Evolutionary conservation across 768 basidiomycete species (phyloP).

Genomic region (Hebeloma cylindrosporum): DNA sequence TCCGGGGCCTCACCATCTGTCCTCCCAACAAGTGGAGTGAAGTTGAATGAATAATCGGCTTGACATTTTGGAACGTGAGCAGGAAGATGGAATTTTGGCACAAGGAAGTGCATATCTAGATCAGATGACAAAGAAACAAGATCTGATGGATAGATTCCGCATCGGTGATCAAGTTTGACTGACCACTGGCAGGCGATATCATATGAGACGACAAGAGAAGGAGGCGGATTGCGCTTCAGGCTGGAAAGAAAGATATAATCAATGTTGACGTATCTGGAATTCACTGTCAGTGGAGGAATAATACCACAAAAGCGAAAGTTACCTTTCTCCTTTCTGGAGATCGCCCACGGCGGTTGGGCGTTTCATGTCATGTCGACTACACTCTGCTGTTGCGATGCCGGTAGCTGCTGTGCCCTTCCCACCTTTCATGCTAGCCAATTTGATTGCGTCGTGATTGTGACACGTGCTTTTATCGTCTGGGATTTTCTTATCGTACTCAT

Average conservation of each 20-base stretch:
- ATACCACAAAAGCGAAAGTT: neutral
- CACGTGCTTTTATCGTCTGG: slow-evolving; percentile 24
- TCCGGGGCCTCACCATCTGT: slow-evolving; percentile 32
- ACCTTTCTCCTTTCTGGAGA: slow-evolving; percentile 36
- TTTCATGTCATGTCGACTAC: slow-evolving; percentile 32
- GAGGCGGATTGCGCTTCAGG: slow-evolving; percentile 3
- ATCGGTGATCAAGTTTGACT: slow-evolving; percentile 5
- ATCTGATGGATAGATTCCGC: slow-evolving; percentile 2
- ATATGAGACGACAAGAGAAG: slow-evolving; percentile 24
- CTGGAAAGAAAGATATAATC: slow-evolving; percentile 25
- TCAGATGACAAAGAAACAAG: neutral
- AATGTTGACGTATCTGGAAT: slow-evolving; percentile 29
- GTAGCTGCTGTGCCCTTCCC: slow-evolving; percentile 23
- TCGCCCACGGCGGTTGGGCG: slow-evolving; percentile 28
- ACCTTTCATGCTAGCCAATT: slow-evolving; percentile 20
- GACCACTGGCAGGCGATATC: slow-evolving; percentile 31
- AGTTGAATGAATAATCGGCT: slow-evolving; percentile 15
- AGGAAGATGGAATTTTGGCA: slow-evolving; percentile 16
- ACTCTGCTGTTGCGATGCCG: slow-evolving; percentile 29
- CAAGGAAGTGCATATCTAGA: slow-evolving; percentile 1
- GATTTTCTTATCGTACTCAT: slow-evolving; percentile 13
- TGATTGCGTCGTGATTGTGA: slow-evolving; percentile 23
- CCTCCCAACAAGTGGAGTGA: slow-evolving; percentile 31
- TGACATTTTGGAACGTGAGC: slow-evolving; percentile 8
- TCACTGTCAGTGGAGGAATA: neutral